A percentile compares a stretch with the other conserved stretches of the same genome.
Conservation (phyloP, 192 early-diverging fungal genomes). For the Mortierella antarctica region DNA sequence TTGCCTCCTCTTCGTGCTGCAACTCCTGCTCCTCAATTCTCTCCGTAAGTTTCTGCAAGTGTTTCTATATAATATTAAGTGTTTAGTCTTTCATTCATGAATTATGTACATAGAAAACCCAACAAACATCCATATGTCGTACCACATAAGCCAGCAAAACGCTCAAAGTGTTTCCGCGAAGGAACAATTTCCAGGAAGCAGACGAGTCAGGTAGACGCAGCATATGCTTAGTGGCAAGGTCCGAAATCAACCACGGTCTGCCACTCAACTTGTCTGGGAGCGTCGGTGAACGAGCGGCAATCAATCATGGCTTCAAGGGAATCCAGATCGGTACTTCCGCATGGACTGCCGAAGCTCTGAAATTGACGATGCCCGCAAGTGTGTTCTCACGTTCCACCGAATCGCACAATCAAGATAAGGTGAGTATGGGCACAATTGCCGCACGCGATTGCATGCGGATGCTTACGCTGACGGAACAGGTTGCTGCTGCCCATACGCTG, state of each 20-base stretch:
- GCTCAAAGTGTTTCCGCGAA: conserved; percentile 14
- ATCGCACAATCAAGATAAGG: too few relatives aligned
- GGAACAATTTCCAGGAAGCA: conserved; percentile 22
- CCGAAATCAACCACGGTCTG: neutral
- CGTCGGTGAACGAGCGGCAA: too few relatives aligned
- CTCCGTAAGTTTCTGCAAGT: conserved; percentile 7
- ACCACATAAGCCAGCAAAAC: conserved; percentile 23
- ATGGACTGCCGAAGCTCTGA: too few relatives aligned
- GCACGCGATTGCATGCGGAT: too few relatives aligned
- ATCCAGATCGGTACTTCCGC: too few relatives aligned
- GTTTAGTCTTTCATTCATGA: conserved; percentile 1
- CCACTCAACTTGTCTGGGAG: too few relatives aligned
- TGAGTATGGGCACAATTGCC: too few relatives aligned
- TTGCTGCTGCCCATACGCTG: too few relatives aligned
- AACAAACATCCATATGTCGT: neutral
- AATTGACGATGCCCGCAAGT: too few relatives aligned
- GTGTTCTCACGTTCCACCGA: too few relatives aligned
- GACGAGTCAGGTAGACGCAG: conserved; percentile 26
- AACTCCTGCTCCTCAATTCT: conserved; percentile 15
- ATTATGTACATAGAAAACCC: neutral
- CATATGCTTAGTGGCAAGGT: conserved; percentile 29
- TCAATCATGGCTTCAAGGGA: too few relatives aligned
- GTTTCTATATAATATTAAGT: conserved; percentile 13
- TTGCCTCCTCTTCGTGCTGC: conserved; percentile 10
- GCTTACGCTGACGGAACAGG: too few relatives aligned